Base-by-base conservation (phyloP, 2,329 filamentous ascomycete genomes). In the Venturia nashicola region DNA sequence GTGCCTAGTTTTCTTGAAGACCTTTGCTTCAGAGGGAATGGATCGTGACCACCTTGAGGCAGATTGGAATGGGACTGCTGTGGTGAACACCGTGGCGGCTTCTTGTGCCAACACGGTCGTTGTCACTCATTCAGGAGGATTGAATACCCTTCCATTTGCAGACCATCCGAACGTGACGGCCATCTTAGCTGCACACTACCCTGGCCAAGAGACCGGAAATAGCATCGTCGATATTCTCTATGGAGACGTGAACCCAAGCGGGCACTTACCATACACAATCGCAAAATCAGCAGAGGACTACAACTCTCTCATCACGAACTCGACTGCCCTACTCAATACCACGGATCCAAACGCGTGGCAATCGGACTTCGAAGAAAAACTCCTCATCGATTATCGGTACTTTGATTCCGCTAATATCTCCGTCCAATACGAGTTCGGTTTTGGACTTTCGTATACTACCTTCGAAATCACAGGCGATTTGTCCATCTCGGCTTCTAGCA, bases 141-240 rank as follows among this genome's bases (percentile, higher is more conserved):
- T 73, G 0, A 44, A 75, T 14, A 69, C 75, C 46, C 67, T 76
- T 40, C 67, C 42, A 18, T 73, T 72, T 63, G 71, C 74, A 54
- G 71, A 72, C 1, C 70, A 75, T 61, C 71, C 72, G 5, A 76
- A 74, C 48, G 72, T 77, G 27, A 71, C 73, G n/a, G 74, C 74
- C 42, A 71, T 77, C 2, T 70, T 77, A 2, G 76, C 71, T 69
- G 74, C 75, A 34, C 61, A 72, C 71, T 63, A 63, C 57, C 61
- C 92, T 0, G 91, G 91, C 1, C 86, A 96, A 71, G 91, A 96
- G 72, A 91, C 88, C 51, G 92, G 92, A 8, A 87, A 89, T 66
- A 90, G 91, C 0, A 80, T 97, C 6, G 83, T 84, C 2, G 89
- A 95, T 68, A 81, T 96, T 1, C 77, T 96, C 1, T 90, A 93